Evolutionary conservation across 495 filamentous ascomycete genomes (phyloP), one percentile per base, ranked within the genome.

Genomic region (Penicillium macrosclerotiorum): DNA sequence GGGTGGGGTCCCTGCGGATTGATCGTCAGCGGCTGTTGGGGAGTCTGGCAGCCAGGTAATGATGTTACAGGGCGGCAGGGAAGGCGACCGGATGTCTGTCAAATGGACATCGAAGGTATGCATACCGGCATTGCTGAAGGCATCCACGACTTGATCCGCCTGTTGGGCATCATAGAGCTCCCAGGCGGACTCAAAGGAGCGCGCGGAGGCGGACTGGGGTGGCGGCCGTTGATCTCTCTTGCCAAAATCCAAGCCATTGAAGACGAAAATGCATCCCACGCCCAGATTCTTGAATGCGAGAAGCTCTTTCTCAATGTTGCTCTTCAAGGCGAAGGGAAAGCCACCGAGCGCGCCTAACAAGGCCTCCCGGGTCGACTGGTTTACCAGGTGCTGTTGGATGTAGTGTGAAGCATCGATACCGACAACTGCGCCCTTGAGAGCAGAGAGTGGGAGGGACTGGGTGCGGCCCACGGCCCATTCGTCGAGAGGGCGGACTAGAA

Each of bases 321-420:
- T 65, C 57, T 81, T 74, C 44, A 92, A 66, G 32, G 84, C 83
- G 48, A 94, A 88, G 2, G 94, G 92, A 45, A 88, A 78, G 34
- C 94, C 94, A 19, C 92, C 94, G 12, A 97, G 78, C 14, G 94
- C 94, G 35, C 89, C 78, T 20, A 97, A 77, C 14, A 99, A 80
- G 17, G 91, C 89, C 57, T 99, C 94, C 42, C 84, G 84, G 29
- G 76, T 77, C 19, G 81, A 79, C 33, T 75, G 66, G 39, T 80
- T 76, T 60, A 80, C 76, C 57, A 92, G 79, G 41, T 93, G 75
- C 7, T 82, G 82, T 53, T 82, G 75, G 41, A 97, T 79, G 68
- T 92, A 99, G 67, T 93, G 82, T 20, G 86, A 81, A 26, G 90
- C 93, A 73, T 99, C 94, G 52, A 99, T 84, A 51, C 84, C 90